These are phyloP conservation scores for Yamadazyma takamatsuzukensis DNA, from an alignment of 805 yeast species.

Conservation along the genomic window DNA sequence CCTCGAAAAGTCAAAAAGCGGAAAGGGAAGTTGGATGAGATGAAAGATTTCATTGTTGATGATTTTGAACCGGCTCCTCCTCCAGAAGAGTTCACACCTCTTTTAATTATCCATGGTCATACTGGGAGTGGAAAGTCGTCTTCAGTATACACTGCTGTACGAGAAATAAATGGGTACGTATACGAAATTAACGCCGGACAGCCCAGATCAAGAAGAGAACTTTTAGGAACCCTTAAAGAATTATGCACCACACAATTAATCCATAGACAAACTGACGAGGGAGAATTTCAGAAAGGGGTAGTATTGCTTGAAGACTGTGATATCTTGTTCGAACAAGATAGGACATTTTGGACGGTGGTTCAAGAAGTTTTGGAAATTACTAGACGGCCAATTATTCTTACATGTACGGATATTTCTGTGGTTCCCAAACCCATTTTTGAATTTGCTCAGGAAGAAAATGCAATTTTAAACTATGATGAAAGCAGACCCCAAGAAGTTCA, in stretches of 20 bases:
- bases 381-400: slow-evolving; percentile 66
- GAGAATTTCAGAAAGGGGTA: slow-evolving; percentile 53
- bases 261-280: slow-evolving; percentile 29
- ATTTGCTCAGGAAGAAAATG: slow-evolving; percentile 39
- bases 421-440: slow-evolving; percentile 50
- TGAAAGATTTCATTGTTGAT: slow-evolving; percentile 40
- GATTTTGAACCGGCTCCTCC: slow-evolving; percentile 15
- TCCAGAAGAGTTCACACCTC: slow-evolving; percentile 50
- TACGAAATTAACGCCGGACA: slow-evolving; percentile 80
- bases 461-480: slow-evolving; percentile 19
- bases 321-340: slow-evolving; percentile 71
- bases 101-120: slow-evolving; percentile 66
- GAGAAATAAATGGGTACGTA: slow-evolving; percentile 62
- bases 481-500: slow-evolving; percentile 1
- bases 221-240: slow-evolving; percentile 64
- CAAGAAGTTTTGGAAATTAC: slow-evolving; percentile 57
- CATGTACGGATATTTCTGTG: slow-evolving; percentile 49
- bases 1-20: slow-evolving; percentile 29
- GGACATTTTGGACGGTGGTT: slow-evolving; percentile 74
- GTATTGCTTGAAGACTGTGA: slow-evolving; percentile 87
- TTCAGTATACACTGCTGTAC: slow-evolving; percentile 62
- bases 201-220: slow-evolving; percentile 67
- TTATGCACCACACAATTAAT: slow-evolving; percentile 82
- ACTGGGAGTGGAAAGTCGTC: slow-evolving; percentile 78
- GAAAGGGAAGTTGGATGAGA: slow-evolving; percentile 16